Conservation (phyloP, 2,329 filamentous ascomycete species). For the Neonectria magnoliae region DNA sequence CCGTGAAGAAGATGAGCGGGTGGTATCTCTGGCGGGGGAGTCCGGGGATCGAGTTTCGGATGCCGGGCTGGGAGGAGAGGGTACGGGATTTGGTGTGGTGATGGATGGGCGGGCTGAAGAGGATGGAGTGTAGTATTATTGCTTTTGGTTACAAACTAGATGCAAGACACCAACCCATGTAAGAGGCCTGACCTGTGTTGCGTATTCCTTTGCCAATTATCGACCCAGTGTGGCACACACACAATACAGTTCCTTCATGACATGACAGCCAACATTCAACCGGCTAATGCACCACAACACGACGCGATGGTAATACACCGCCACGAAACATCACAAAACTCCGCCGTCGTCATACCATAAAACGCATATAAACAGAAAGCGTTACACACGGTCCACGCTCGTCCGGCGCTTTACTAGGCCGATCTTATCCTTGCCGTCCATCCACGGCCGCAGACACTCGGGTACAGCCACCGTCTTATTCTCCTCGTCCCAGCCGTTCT, state of each 20-base stretch:
- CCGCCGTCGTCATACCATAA: not conserved
- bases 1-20: conserved; percentile 53
- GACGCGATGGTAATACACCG: conserved; percentile 8
- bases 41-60: conserved; percentile 40
- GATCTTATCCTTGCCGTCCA: conserved; percentile 79
- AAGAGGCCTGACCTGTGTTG: not conserved
- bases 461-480: conserved; percentile 77
- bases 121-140: not conserved
- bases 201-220: conserved; percentile 28
- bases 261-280: conserved; percentile 11
- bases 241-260: conserved; percentile 17
- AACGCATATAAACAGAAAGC: not conserved
- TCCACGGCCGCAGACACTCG: conserved; percentile 81
- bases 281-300: conserved; percentile 29
- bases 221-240: not conserved
- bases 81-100: conserved; percentile 27
- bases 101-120: not conserved
- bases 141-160: conserved; percentile 11
- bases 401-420: conserved; percentile 48
- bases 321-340: not conserved
- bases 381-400: conserved; percentile 43
- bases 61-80: conserved; percentile 39
- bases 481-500: conserved; percentile 87
- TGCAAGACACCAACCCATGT: conserved; percentile 1
- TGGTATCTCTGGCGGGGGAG: conserved; percentile 46